Conservation (phyloP, 176 grass and related monocot genomes). For the Carex myosuroides region DNA sequence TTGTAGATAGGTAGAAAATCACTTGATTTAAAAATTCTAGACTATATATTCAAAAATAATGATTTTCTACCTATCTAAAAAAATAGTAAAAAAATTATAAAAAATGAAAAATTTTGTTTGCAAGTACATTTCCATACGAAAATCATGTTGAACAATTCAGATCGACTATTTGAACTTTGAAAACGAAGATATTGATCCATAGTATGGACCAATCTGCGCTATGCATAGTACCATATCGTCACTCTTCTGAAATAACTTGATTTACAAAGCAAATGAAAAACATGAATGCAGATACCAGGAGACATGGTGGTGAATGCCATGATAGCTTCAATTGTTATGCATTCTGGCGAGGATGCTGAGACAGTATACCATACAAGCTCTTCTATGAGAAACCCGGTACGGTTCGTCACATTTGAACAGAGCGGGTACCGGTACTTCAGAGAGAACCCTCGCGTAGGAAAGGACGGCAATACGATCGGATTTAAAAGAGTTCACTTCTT, state of each 20-base stretch:
- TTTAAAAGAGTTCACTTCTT: conserved; percentile 50
- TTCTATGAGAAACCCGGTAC: conserved; percentile 52
- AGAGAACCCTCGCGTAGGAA: conserved; percentile 54
- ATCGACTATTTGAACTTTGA: too few species aligned
- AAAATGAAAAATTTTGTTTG: too few species aligned
- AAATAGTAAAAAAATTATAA: too few species aligned
- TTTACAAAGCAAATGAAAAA: not conserved
- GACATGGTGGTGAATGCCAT: conserved; percentile 92
- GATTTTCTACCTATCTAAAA: too few species aligned
- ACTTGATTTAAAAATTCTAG: too few species aligned
- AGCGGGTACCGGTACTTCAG: conserved; percentile 45
- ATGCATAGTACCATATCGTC: too few species aligned
- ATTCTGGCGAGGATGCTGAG: conserved; percentile 19
- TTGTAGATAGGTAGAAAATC: too few species aligned
- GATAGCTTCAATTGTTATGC: conserved; percentile 44
- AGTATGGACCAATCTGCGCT: too few species aligned
- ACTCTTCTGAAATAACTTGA: not conserved
- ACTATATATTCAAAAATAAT: too few species aligned
- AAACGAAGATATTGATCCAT: too few species aligned
- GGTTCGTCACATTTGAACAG: conserved; percentile 45
- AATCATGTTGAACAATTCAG: too few species aligned
- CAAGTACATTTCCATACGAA: too few species aligned
- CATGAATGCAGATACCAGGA: conserved; percentile 54
- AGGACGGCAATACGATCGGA: conserved; percentile 45
- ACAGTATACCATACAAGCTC: conserved; percentile 49